Conservation (phyloP, 176 grass and related monocot genomes). For the Panicum miliaceum region DNA sequence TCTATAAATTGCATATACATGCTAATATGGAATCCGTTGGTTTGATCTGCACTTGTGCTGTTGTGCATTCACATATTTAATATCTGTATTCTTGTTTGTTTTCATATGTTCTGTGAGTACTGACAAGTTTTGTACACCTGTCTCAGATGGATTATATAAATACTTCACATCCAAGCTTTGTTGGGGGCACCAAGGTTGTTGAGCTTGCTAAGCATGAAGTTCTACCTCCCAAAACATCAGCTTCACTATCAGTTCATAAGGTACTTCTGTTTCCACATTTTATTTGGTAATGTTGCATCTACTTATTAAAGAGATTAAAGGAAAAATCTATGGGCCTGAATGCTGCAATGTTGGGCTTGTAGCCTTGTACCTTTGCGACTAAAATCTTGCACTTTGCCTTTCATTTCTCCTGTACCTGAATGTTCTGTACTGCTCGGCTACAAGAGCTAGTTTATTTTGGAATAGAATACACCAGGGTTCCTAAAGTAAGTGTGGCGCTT, state of each 20-base stretch:
- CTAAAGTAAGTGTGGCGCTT: neutral
- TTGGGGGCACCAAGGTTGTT: constrained; percentile 85
- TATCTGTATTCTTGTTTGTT: constrained; percentile 31
- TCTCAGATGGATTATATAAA: constrained; percentile 97
- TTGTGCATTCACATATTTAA: constrained; percentile 30
- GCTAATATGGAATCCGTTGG: neutral
- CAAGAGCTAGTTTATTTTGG: constrained; percentile 21
- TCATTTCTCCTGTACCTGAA: constrained; percentile 20
- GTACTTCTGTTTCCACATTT: constrained; percentile 47
- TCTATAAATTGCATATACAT: constrained; percentile 2
- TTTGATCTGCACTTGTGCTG: neutral
- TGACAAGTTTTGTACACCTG: constrained; percentile 1
- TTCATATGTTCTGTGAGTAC: constrained; percentile 34
- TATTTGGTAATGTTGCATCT: constrained; percentile 28
- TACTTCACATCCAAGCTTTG: constrained; percentile 88
- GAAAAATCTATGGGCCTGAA: neutral
- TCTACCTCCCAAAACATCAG: constrained; percentile 53
- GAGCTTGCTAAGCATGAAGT: constrained; percentile 72
- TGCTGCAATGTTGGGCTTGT: neutral
- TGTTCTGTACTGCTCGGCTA: constrained; percentile 8
- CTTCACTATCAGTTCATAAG: constrained; percentile 54
- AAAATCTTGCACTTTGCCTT: constrained; percentile 18
- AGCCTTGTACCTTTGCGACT: constrained; percentile 17
- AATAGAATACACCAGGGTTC: neutral
- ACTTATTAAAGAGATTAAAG: constrained; percentile 23